These are phyloP conservation scores for Leptographium flavum DNA, from an alignment of 2,329 filamentous ascomycete genomes.

Conservation along the genomic window DNA sequence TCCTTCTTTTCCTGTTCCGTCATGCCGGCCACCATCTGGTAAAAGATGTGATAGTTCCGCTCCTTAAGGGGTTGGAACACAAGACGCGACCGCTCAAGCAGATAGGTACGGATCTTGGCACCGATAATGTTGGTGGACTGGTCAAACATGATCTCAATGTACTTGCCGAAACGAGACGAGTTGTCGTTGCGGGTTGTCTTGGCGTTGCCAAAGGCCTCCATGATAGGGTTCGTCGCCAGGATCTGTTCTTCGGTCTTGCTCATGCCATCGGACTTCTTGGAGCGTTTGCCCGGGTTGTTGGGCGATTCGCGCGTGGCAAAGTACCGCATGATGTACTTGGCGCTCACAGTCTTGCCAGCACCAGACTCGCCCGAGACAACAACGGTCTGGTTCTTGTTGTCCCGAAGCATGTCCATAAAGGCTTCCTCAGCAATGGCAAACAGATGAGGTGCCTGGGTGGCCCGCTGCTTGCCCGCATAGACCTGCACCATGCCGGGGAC, in stretches of 20 bases:
- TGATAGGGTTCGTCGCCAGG: constrained; percentile 94
- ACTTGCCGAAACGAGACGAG: constrained; percentile 97
- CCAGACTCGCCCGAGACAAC: constrained; percentile 99
- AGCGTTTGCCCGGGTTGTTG: constrained; percentile 65
- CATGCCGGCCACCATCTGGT: constrained; percentile 89
- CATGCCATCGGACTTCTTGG: constrained; percentile 68
- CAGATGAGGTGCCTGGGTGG: constrained; percentile 91
- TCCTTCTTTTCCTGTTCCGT: constrained; percentile 70
- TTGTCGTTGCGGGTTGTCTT: constrained; percentile 99
- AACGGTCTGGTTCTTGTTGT: constrained; percentile 91
- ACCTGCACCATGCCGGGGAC: constrained; percentile 99
- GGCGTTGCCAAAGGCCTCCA: constrained; percentile 99
- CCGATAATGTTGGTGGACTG: constrained; percentile 90
- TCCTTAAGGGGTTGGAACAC: constrained; percentile 97
- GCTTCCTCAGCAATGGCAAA: constrained; percentile 98
- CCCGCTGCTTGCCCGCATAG: constrained; percentile 91
- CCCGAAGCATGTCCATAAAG: constrained; percentile 98
- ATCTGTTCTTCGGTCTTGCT: constrained; percentile 98
- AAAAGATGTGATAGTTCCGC: constrained; percentile 98
- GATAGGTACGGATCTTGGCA: constrained; percentile 90
- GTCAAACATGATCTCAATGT: constrained; percentile 99
- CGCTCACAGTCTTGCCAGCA: constrained; percentile 97
- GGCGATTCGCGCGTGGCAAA: constrained; percentile 95
- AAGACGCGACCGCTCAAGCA: constrained; percentile 85
- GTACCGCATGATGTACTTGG: constrained; percentile 99